Evolutionary conservation across 495 filamentous ascomycete species (phyloP), one percentile per base, ranked within the genome.

Genomic region (Lasiosphaeria ovina): DNA sequence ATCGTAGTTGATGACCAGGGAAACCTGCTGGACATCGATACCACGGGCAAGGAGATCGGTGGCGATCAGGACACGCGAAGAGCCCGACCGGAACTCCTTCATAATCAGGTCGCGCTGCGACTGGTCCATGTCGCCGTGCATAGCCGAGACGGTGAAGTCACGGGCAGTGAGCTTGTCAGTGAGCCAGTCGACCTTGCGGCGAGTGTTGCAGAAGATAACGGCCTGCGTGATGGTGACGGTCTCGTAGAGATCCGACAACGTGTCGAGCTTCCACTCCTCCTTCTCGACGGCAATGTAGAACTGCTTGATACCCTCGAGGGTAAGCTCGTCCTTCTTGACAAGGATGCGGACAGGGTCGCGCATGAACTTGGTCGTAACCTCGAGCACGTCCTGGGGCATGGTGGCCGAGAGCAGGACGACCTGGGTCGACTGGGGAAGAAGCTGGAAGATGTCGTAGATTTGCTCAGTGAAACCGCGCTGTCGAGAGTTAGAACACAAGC

Each of bases 301-400:
- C 75, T 99, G 94, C 81, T 98, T 98, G 59, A 99, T 86, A 61
- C 94, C 94, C 76, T 99, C 94, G 35, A 99, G 85, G 8, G 94
- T 99, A 79, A 99, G 82, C 75, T 99, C 94, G 74, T 97, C 94
- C 87, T 92, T 92, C 87, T 99, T 98, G 71, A 99, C 94, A n/a
- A 99, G 79, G 67, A 99, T 96, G 62, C 94, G 91, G 35, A 99
- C 94, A 17, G 94, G 95, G 69, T 99, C 94, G 11, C 91, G 95
- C 94, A 99, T 99, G 85, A 99, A 99, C 76, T 98, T 98, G 57
- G 95, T 98, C 4, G 94, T 99, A 86, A 99, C 93, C 75, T 99
- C 94, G 57, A 99, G 83, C 16, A 99, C 94, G 75, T 99, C 94
- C 77, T 99, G 92, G 31, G 94, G 94, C 49, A 99, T 86, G 16